Percentiles rank a stretch among this genome's conserved stretches.
These are phyloP conservation scores for Thermothielavioides terrestris DNA, from an alignment of 495 filamentous ascomycete genomes.

Conservation along the genomic window DNA sequence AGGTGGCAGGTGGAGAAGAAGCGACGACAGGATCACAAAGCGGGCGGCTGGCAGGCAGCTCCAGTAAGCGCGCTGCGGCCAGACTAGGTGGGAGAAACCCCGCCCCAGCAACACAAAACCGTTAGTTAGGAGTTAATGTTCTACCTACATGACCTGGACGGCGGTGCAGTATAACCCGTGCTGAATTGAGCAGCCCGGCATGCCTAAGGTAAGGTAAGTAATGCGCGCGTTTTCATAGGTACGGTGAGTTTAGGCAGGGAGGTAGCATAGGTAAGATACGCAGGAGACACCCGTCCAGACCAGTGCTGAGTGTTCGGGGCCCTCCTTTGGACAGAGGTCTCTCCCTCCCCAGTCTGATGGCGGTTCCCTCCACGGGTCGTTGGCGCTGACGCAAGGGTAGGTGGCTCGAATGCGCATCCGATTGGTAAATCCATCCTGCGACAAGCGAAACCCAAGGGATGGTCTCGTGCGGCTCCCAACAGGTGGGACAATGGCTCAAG, in stretches of 20 bases:
- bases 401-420: background rate
- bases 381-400: background rate
- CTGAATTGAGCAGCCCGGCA: too few relatives aligned
- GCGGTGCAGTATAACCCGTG: too few relatives aligned
- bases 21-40: background rate
- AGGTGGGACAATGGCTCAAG: background rate
- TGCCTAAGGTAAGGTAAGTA: too few relatives aligned
- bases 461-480: background rate
- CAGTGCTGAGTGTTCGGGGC: too few relatives aligned
- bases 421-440: background rate
- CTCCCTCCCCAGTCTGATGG: too few relatives aligned
- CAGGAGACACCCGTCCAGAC: too few relatives aligned
- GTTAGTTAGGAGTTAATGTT: background rate
- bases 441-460: background rate
- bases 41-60: background rate
- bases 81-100: background rate
- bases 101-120: background rate
- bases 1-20: too few relatives aligned
- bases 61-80: constrained; percentile 4
- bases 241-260: too few relatives aligned
- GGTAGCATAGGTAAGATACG: too few relatives aligned
- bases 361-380: background rate
- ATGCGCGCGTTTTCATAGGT: too few relatives aligned
- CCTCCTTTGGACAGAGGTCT: too few relatives aligned
- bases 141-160: too few relatives aligned